Evolutionary conservation across 768 basidiomycete species (phyloP).

Genomic region (Daedalea quercina): DNA sequence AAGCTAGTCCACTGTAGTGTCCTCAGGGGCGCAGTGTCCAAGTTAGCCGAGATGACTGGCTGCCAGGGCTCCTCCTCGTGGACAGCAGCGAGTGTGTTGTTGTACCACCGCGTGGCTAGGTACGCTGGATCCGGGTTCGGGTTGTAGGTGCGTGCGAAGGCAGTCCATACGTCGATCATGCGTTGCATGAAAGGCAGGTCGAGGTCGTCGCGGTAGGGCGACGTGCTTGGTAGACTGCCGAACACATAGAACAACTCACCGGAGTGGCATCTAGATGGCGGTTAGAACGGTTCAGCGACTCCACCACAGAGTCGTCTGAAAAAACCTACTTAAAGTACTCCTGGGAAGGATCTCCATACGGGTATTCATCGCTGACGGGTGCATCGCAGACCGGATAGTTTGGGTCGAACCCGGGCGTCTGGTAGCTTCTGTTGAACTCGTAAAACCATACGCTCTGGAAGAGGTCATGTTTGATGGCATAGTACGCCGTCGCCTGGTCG

Average conservation of each 20-base stretch:
- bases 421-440: conserved; percentile 40
- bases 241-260: conserved; percentile 28
- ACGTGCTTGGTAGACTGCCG: conserved; percentile 26
- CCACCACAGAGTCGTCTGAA: background rate
- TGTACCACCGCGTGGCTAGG: conserved; percentile 37
- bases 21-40: conserved; percentile 24
- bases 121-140: conserved; percentile 39
- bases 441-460: conserved; percentile 38
- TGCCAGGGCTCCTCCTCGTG: conserved; percentile 28
- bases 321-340: conserved; percentile 37
- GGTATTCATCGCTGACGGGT: conserved; percentile 33
- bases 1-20: conserved; percentile 28
- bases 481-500: conserved; percentile 42
- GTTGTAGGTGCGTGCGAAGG: conserved; percentile 40
- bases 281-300: background rate
- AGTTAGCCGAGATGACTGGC: conserved; percentile 22
- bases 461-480: conserved; percentile 33
- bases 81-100: conserved; percentile 25
- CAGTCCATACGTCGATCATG: conserved; percentile 37
- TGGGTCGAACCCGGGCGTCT: conserved; percentile 34
- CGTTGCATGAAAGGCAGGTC: conserved; percentile 41
- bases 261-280: conserved; percentile 22
- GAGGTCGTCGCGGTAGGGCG: conserved; percentile 39
- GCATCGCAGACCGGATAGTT: conserved; percentile 39
- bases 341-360: conserved; percentile 37